Evolutionary conservation across 192 early-diverging fungal genomes (phyloP), one percentile per base, ranked within the genome.

Genomic region (Geosiphon pyriformis): DNA sequence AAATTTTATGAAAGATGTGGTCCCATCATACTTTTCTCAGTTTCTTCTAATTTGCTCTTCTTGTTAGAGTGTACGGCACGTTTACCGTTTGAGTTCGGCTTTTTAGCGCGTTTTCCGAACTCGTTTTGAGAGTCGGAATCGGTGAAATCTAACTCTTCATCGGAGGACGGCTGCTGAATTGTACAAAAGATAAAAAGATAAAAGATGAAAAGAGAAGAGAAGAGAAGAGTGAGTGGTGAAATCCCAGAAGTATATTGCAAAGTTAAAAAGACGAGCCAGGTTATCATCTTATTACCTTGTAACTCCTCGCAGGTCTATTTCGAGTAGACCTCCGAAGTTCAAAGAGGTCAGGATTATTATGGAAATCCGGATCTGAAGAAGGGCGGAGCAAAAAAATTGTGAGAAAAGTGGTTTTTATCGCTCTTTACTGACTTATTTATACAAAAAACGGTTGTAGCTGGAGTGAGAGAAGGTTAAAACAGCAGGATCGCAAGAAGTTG

Each of bases 281-380:
- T 29, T n/a, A 2, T 52, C 33, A 33, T 23, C 20, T 35, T 34
- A 22, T 17, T 57, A 67, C 65, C 27, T 35, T 67, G 27, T 67
- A 67, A 67, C 29, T 20, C 23, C 25, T 20, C 46, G 33, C 29
- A 26, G 35, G 37, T 10, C 22, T 35, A n/a, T 4, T 54, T 17
- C 65, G 51, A 10, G 46, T 20, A 29, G 65, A 67, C 27, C 65
- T 54, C 31, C 65, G 52, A 23, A 67, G 23, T 17, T 54, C 65
- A 27, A 56, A 67, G 20, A 67, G 42, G 7, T 67, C 65, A 30
- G 65, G 65, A 33, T 67, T 54, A 11, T 56, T 22, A 20, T 57
- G 33, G 48, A 57, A 55, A 23, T 57, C 65, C 23, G 54, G 31
- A 67, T 54, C 65, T 67, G 15, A 42, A 42, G n/a, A n/a, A n/a